A percentile compares a stretch with the other conserved stretches of the same genome.
Conservation (phyloP, 441 rosid species). For the Erysimum cheiri region DNA sequence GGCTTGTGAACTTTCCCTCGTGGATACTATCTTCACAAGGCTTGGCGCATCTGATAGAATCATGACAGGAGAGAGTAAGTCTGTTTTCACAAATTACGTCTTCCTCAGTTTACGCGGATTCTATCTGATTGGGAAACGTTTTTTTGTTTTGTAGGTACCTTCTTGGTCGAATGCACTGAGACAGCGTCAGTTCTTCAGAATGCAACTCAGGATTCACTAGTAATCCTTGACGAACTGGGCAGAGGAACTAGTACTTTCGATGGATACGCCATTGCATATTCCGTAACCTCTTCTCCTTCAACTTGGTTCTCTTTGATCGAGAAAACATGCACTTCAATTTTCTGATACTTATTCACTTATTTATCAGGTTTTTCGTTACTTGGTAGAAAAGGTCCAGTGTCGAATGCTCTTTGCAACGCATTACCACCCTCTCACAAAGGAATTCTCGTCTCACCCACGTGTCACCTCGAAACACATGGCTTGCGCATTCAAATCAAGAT, state of each 20-base stretch:
- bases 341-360: slow-evolving; percentile 2
- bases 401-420: slow-evolving; percentile 93
- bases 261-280: slow-evolving; percentile 97
- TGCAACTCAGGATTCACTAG: slow-evolving; percentile 92
- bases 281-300: slow-evolving; percentile 56
- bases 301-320: background rate
- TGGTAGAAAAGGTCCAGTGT: slow-evolving; percentile 88
- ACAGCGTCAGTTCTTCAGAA: slow-evolving; percentile 95
- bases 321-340: background rate
- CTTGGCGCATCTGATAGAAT: slow-evolving; percentile 96
- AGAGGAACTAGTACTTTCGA: slow-evolving; percentile 99
- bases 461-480: slow-evolving; percentile 94
- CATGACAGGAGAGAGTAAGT: slow-evolving; percentile 97
- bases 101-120: background rate
- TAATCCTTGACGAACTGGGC: slow-evolving; percentile 94
- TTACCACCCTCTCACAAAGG: slow-evolving; percentile 95
- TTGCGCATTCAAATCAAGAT: slow-evolving; percentile 61
- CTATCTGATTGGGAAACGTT: slow-evolving; percentile 12
- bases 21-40: slow-evolving; percentile 88
- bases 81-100: background rate
- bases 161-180: slow-evolving; percentile 91
- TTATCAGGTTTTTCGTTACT: slow-evolving; percentile 84
- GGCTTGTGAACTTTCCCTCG: slow-evolving; percentile 72
- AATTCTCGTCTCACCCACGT: slow-evolving; percentile 88
- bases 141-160: slow-evolving; percentile 69